phyloP scores from a whole-genome alignment of 208 protist species.

The Acanthamoeba polyphaga region DNA sequence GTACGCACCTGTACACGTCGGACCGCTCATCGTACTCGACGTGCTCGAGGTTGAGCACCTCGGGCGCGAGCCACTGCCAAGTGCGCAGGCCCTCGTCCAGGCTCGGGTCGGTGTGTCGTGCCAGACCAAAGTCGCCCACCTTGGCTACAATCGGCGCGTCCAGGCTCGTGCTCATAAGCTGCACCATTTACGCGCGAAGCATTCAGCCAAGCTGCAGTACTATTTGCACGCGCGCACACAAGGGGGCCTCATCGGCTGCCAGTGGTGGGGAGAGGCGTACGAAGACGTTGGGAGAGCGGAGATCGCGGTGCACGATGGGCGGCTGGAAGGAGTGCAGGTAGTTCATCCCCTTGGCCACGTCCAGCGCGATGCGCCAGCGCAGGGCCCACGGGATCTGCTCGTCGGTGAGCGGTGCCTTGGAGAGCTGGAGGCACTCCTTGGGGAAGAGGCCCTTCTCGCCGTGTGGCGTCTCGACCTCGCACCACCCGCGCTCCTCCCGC shows the following conservation, averaged over 20 bases:
- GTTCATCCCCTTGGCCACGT: constrained; percentile 77
- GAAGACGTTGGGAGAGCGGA: constrained; percentile 82
- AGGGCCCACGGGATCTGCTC: constrained; percentile 51
- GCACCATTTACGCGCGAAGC: not conserved
- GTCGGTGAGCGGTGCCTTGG: constrained; percentile 8
- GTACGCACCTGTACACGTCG: constrained; percentile 31
- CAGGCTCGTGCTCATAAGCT: constrained; percentile 49
- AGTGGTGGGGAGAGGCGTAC: not conserved
- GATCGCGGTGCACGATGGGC: constrained; percentile 83
- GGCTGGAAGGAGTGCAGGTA: constrained; percentile 69
- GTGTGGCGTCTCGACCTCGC: not conserved
- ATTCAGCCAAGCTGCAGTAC: not conserved
- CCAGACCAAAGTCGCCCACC: constrained; percentile 82
- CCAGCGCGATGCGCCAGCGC: constrained; percentile 74
- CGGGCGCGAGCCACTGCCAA: constrained; percentile 81
- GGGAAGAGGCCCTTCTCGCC: constrained; percentile 26
- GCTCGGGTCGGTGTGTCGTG: constrained; percentile 30
- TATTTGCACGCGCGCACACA: not conserved
- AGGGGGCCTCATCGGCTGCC: too few relatives aligned
- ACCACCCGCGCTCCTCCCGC: constrained; percentile 9
- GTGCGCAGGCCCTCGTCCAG: constrained; percentile 22
- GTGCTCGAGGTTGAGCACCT: constrained; percentile 30
- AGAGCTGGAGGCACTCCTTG: constrained; percentile 2
- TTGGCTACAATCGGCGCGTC: constrained; percentile 46
- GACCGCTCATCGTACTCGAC: constrained; percentile 72